A percentile compares a stretch with the other conserved stretches of the same genome.
phyloP scores from a whole-genome alignment of 1,284 basidiomycete genomes.

The Ganoderma resinaceum region DNA sequence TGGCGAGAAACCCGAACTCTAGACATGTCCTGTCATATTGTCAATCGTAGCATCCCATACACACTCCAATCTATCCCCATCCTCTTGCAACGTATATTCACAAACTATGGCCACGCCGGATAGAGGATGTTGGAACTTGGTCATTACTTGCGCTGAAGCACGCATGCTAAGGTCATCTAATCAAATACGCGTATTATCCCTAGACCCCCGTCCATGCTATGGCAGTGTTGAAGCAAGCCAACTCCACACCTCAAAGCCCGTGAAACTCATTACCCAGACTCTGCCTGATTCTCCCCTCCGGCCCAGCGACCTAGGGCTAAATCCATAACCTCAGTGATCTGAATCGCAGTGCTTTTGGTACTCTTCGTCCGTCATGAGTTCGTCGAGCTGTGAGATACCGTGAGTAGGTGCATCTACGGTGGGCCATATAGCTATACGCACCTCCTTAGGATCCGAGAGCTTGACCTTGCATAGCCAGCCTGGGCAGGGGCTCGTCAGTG shows the following conservation, averaged over 20 bases:
- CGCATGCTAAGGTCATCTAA: constrained; percentile 31
- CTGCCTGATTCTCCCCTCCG: background rate
- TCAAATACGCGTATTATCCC: background rate
- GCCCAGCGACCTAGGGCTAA: background rate
- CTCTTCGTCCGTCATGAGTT: constrained; percentile 76
- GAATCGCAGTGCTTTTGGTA: constrained; percentile 81
- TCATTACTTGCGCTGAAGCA: constrained; percentile 28
- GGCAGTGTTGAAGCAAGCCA: constrained; percentile 44
- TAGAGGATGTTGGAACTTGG: constrained; percentile 25
- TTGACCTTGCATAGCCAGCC: constrained; percentile 98
- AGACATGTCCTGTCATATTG: constrained; percentile 19
- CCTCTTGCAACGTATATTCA: constrained; percentile 13
- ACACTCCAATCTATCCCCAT: background rate
- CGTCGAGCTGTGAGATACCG: constrained; percentile 62
- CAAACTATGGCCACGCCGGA: background rate
- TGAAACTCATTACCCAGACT: background rate
- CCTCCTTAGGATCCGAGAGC: constrained; percentile 79
- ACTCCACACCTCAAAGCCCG: background rate
- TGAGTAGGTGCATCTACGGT: background rate
- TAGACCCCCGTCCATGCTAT: background rate
- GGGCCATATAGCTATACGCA: constrained; percentile 37
- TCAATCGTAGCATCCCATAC: background rate
- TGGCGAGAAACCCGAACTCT: constrained; percentile 81
- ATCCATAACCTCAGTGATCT: constrained; percentile 15
- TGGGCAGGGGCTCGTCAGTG: constrained; percentile 40